Percentiles rank a stretch among this genome's conserved stretches.
Conservation (phyloP, 1,139 yeast species). For the Zhuliangozyma parablackwelliae region DNA sequence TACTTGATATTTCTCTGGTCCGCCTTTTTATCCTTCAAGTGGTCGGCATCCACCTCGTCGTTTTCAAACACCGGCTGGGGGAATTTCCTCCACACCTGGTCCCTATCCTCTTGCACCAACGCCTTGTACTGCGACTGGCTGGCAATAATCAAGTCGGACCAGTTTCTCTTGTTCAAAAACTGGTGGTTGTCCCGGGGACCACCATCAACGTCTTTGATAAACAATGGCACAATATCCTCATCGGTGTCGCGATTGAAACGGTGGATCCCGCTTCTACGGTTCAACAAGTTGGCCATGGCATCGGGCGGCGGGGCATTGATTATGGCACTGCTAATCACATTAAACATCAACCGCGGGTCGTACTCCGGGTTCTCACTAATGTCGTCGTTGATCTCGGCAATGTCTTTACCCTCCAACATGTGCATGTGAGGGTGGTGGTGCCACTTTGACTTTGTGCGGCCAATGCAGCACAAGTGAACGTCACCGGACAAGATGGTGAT, state of each 20-base stretch:
- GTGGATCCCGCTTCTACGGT: conserved; percentile 66
- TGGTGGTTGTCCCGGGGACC: conserved; percentile 47
- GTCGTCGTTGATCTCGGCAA: conserved; percentile 32
- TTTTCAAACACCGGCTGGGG: conserved; percentile 25
- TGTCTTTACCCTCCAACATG: conserved; percentile 17
- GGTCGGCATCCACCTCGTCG: conserved; percentile 7
- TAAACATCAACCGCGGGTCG: conserved; percentile 77
- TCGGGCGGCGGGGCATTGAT: conserved; percentile 91
- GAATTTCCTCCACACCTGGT: conserved; percentile 15
- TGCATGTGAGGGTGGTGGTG: conserved; percentile 44
- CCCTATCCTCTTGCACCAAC: conserved; percentile 10
- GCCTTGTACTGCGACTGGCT: conserved; percentile 28
- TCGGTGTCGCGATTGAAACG: conserved; percentile 59
- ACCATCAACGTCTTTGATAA: conserved; percentile 61
- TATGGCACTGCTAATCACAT: conserved; percentile 84
- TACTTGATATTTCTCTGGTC: conserved; percentile 32
- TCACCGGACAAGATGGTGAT: conserved; percentile 87
- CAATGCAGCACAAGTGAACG: conserved; percentile 84
- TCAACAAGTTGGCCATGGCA: conserved; percentile 67
- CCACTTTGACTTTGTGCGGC: conserved; percentile 63
- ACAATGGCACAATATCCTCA: conserved; percentile 78
- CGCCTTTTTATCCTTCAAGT: conserved; percentile 7
- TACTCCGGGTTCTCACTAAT: conserved; percentile 50
- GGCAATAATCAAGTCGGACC: conserved; percentile 48
- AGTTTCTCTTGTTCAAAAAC: conserved; percentile 77